phyloP scores from a whole-genome alignment of 495 filamentous ascomycete species.

The Tetracladium marchalianum region DNA sequence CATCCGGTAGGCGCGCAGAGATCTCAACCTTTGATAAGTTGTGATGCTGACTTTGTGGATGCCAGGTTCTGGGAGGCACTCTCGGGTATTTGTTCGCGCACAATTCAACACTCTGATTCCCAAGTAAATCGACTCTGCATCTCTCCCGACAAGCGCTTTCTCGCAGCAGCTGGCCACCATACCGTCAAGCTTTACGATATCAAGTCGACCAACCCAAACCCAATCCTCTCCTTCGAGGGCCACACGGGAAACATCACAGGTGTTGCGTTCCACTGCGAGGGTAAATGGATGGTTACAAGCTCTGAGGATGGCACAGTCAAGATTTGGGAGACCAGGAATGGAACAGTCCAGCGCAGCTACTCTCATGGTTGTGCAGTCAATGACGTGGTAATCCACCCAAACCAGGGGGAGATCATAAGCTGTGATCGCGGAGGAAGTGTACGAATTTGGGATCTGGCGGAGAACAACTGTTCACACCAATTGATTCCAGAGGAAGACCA shows the following conservation, averaged over 20 bases:
- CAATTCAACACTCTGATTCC: slow-evolving; percentile 94
- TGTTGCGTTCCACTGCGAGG: slow-evolving; percentile 94
- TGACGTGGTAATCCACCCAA: slow-evolving; percentile 95
- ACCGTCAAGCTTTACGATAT: slow-evolving; percentile 97
- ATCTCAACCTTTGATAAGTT: neutral
- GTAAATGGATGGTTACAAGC: slow-evolving; percentile 99
- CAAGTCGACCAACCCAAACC: slow-evolving; percentile 89
- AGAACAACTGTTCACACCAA: slow-evolving; percentile 95
- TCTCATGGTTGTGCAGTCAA: slow-evolving; percentile 79
- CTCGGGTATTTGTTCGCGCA: slow-evolving; percentile 93
- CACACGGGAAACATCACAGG: slow-evolving; percentile 94
- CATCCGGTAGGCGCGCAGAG: slow-evolving; percentile 57
- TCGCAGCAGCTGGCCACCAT: slow-evolving; percentile 90
- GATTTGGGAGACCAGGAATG: slow-evolving; percentile 93
- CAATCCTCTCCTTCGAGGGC: slow-evolving; percentile 85
- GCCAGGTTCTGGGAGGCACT: slow-evolving; percentile 94
- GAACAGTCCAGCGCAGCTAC: slow-evolving; percentile 85
- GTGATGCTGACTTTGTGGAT: slow-evolving; percentile 1
- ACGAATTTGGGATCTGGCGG: slow-evolving; percentile 89
- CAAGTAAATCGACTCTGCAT: slow-evolving; percentile 98
- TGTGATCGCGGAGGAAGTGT: slow-evolving; percentile 92
- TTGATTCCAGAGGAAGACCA: slow-evolving; percentile 94
- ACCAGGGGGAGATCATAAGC: slow-evolving; percentile 94
- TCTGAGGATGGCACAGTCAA: slow-evolving; percentile 96
- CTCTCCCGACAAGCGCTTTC: slow-evolving; percentile 91